Base-by-base conservation (phyloP, 23 red algal genomes). In the Porphyridium purpureum region DNA sequence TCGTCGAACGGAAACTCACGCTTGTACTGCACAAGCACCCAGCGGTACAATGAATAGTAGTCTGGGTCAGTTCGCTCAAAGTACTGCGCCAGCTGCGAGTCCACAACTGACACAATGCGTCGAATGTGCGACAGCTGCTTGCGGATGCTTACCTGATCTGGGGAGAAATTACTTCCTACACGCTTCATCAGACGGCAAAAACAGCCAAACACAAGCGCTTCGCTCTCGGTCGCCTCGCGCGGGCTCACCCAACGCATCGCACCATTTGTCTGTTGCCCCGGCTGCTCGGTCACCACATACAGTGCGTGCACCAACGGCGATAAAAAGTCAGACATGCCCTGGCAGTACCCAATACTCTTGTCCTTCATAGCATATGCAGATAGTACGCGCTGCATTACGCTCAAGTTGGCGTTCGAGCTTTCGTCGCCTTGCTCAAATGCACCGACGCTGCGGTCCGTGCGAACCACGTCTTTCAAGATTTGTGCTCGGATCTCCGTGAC, bases 251-350 rank as follows among this genome's bases (percentile, higher is more conserved):
- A n/a, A n/a, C n/a, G n/a, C n/a, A n/a, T n/a, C n/a, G n/a, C n/a
- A n/a, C n/a, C n/a, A n/a, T n/a, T n/a, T n/a, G n/a, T n/a, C n/a
- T n/a, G n/a, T n/a, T n/a, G n/a, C n/a, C n/a, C n/a, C n/a, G n/a
- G n/a, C n/a, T n/a, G n/a, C n/a, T n/a, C n/a, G n/a, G n/a, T n/a
- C n/a, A n/a, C 56, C 27, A 21, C 65, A 3, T 67, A 72, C 5
- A 98, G 34, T 3, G 83, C 79, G 33, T 75, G 70, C 0, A 98
- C 22, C 42, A 98, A 50, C 6, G 90, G 90, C 21, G 90, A 64
- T n/a, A 83, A 53, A 41, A 86, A 73, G 59, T 98, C 90, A 5
- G 72, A 81, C 90, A 98, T 98, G 20, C 90, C 90, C 50, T 98
- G 90, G 50, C 90, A 98, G 65, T 98, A 98, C 28, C 79, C 76